Evolutionary conservation across 148 eudicot genomes (phyloP).

Genomic region (Polygonum aviculare): DNA sequence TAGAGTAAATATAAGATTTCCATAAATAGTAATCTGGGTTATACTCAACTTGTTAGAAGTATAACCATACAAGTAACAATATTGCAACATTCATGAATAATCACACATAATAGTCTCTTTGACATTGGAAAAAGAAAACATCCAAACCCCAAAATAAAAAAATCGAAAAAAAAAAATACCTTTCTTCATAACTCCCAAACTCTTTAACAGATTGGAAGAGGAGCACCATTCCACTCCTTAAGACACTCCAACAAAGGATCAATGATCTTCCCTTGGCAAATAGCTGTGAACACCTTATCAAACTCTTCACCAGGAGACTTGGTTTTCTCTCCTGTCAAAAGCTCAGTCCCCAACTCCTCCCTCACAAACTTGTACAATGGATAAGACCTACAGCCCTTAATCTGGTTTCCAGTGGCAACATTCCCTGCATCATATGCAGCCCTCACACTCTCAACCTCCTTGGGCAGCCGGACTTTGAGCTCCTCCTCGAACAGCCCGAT

Average conservation of each 20-base stretch:
- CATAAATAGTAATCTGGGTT: neutral
- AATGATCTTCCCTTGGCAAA: constrained; percentile 13
- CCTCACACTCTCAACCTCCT: constrained; percentile 19
- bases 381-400: constrained; percentile 24
- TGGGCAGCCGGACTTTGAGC: constrained; percentile 10
- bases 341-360: constrained; percentile 9
- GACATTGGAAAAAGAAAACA: neutral
- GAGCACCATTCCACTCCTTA: constrained; percentile 15
- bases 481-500: constrained; percentile 25
- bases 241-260: constrained; percentile 16
- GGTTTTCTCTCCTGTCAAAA: constrained; percentile 11
- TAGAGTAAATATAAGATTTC: neutral
- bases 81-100: neutral
- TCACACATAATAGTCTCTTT: neutral
- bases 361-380: constrained; percentile 14
- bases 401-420: constrained; percentile 9
- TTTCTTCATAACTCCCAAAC: neutral
- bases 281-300: constrained; percentile 9
- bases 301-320: constrained; percentile 14
- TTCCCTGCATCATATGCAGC: constrained; percentile 8
- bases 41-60: constrained; percentile 1
- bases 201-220: constrained; percentile 14
- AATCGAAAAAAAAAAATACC: neutral
- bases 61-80: neutral
- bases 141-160: neutral